Evolutionary conservation across 345 rosid species (phyloP).

Genomic region (Bruguiera parviflora): DNA sequence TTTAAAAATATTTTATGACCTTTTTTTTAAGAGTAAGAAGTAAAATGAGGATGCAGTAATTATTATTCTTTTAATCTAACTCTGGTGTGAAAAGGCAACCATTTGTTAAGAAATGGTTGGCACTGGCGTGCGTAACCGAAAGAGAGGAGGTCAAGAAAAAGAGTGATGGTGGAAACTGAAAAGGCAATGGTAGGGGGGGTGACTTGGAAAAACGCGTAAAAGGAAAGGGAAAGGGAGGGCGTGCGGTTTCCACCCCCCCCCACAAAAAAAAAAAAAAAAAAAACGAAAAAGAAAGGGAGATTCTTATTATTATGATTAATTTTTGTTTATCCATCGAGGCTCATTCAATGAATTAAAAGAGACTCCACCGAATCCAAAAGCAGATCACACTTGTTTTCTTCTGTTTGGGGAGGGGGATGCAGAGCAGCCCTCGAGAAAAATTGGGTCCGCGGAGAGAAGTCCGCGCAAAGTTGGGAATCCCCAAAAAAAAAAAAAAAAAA

Average conservation of each 20-base stretch:
- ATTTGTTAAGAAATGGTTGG: background rate
- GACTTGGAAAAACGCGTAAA: conserved; percentile 68
- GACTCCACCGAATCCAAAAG: too few relatives aligned
- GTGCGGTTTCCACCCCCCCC: conserved; percentile 37
- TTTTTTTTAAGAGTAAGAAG: too few relatives aligned
- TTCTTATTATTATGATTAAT: conserved; percentile 20
- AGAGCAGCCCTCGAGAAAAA: too few relatives aligned
- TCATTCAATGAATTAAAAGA: too few relatives aligned
- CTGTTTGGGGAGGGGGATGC: too few relatives aligned
- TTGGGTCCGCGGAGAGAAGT: too few relatives aligned
- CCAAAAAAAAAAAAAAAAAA: background rate
- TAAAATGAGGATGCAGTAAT: too few relatives aligned
- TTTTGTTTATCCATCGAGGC: background rate
- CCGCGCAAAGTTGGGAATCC: conserved; percentile 25
- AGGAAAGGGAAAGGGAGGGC: conserved; percentile 60
- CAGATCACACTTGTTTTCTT: background rate
- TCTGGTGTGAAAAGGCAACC: too few relatives aligned
- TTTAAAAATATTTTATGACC: too few relatives aligned
- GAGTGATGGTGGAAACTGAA: conserved; percentile 19
- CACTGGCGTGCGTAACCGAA: background rate
- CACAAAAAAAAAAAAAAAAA: too few relatives aligned
- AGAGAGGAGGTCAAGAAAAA: background rate
- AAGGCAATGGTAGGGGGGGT: conserved; percentile 8
- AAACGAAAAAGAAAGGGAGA: conserved; percentile 23
- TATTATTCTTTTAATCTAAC: too few relatives aligned